Evolutionary conservation across 169 alveolate genomes (phyloP).

Genomic region (Cryptosporidium ubiquitum): DNA sequence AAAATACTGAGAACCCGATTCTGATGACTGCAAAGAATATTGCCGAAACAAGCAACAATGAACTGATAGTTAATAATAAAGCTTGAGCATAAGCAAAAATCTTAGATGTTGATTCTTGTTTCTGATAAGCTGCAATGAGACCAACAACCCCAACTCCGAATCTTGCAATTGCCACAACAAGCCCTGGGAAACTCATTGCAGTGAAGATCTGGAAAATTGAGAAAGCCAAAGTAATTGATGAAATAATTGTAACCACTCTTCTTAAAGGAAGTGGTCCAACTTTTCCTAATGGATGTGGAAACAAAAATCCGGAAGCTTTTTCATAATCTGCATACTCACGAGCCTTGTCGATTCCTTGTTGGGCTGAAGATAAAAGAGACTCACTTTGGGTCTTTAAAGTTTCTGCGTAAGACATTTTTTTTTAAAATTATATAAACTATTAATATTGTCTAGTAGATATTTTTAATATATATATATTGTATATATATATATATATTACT

Average conservation of each 20-base stretch:
- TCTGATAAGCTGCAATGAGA: slow-evolving; percentile 62
- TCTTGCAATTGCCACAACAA: slow-evolving; percentile 56
- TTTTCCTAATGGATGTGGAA: slow-evolving; percentile 73
- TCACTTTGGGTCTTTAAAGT: slow-evolving; percentile 68
- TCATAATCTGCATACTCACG: slow-evolving; percentile 73
- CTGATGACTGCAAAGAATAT: slow-evolving; percentile 52
- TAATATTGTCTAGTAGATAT: not conserved
- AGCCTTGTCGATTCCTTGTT: slow-evolving; percentile 72
- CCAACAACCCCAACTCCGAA: slow-evolving; percentile 71
- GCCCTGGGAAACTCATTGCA: slow-evolving; percentile 73
- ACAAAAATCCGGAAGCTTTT: slow-evolving; percentile 64
- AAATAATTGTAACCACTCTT: slow-evolving; percentile 56
- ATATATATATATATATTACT: not conserved
- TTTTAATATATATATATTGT: not conserved
- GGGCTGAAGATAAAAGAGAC: slow-evolving; percentile 57
- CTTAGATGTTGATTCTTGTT: slow-evolving; percentile 57
- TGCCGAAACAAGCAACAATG: slow-evolving; percentile 61
- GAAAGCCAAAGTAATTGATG: slow-evolving; percentile 50
- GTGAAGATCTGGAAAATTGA: slow-evolving; percentile 68
- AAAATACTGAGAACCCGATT: slow-evolving; percentile 65
- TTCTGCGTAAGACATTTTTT: slow-evolving; percentile 66
- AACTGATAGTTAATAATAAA: slow-evolving; percentile 35
- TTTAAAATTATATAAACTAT: not conserved
- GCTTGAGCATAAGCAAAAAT: slow-evolving; percentile 69
- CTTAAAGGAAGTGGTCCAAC: slow-evolving; percentile 73